phyloP scores from a whole-genome alignment of 116 monocot genomes.

The Iris pallida region DNA sequence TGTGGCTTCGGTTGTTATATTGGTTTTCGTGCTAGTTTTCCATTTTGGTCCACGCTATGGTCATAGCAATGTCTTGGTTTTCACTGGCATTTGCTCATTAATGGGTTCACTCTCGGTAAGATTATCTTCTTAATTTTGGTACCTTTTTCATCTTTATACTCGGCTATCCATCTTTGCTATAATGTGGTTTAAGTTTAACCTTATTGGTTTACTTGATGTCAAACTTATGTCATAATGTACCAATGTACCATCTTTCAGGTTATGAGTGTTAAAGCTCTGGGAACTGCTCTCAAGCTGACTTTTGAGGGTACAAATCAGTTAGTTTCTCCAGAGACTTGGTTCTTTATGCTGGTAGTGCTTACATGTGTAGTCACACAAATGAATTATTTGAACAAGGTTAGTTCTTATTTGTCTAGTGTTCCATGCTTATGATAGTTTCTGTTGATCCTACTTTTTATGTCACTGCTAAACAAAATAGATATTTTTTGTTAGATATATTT shows the following conservation, averaged over 20 bases:
- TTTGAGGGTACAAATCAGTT: slow-evolving; percentile 62
- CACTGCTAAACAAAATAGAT: too few relatives aligned
- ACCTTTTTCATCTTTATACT: too few relatives aligned
- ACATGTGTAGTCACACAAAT: slow-evolving; percentile 52
- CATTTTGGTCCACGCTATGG: slow-evolving; percentile 81
- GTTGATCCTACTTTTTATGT: neutral
- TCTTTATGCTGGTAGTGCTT: slow-evolving; percentile 48
- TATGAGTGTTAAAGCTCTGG: slow-evolving; percentile 67
- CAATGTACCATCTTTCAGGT: slow-evolving; percentile 31
- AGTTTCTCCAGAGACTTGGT: slow-evolving; percentile 51
- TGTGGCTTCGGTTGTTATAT: slow-evolving; percentile 62
- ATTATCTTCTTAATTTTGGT: slow-evolving; percentile 10
- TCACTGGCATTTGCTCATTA: slow-evolving; percentile 78
- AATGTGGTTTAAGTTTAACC: too few relatives aligned
- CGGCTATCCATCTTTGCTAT: too few relatives aligned
- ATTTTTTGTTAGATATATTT: too few relatives aligned
- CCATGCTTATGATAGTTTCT: neutral
- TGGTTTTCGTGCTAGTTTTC: slow-evolving; percentile 74
- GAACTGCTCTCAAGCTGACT: slow-evolving; percentile 56
- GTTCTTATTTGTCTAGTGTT: slow-evolving; percentile 7
- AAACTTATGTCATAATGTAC: too few relatives aligned
- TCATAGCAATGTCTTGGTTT: slow-evolving; percentile 72
- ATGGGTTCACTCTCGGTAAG: slow-evolving; percentile 92
- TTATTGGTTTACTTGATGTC: too few relatives aligned
- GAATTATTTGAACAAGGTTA: slow-evolving; percentile 62